phyloP scores from a whole-genome alignment of 768 basidiomycete genomes.

The Candolleomyces eurysporus region DNA sequence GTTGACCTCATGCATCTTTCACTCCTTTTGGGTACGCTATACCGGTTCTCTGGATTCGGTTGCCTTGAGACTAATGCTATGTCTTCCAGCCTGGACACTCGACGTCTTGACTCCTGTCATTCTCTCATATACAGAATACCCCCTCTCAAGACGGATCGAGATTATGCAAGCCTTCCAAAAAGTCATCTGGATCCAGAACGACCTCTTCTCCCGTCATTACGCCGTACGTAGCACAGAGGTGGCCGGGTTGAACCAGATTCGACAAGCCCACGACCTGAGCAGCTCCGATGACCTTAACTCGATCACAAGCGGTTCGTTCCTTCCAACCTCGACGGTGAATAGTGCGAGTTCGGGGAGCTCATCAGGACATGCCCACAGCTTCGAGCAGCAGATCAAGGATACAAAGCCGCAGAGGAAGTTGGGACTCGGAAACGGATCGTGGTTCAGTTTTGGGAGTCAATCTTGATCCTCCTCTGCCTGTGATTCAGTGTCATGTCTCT shows the following conservation, averaged over 20 bases:
- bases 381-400: too few relatives aligned
- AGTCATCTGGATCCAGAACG: slow-evolving; percentile 12
- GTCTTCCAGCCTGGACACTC: slow-evolving; percentile 5
- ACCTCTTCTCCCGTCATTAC: slow-evolving; percentile 11
- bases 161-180: slow-evolving; percentile 11
- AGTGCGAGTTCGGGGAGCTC: not conserved
- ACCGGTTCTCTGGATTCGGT: not conserved
- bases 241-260: slow-evolving; percentile 4
- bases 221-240: slow-evolving; percentile 10
- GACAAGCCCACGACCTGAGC: not conserved
- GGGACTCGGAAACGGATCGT: not conserved
- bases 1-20: slow-evolving; percentile 9
- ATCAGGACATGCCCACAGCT: not conserved
- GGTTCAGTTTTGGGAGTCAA: not conserved
- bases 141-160: slow-evolving; percentile 5
- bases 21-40: not conserved
- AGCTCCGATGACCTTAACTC: slow-evolving; percentile 1
- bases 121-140: slow-evolving; percentile 6
- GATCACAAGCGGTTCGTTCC: not conserved
- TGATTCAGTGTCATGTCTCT: not conserved
- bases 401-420: not conserved
- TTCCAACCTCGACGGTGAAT: not conserved
- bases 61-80: not conserved
- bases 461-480: not conserved
- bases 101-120: slow-evolving; percentile 8